Percentiles rank a stretch among this genome's conserved stretches.
Conservation (phyloP, 2,329 filamentous ascomycete genomes). For the Neonectria punicea region DNA sequence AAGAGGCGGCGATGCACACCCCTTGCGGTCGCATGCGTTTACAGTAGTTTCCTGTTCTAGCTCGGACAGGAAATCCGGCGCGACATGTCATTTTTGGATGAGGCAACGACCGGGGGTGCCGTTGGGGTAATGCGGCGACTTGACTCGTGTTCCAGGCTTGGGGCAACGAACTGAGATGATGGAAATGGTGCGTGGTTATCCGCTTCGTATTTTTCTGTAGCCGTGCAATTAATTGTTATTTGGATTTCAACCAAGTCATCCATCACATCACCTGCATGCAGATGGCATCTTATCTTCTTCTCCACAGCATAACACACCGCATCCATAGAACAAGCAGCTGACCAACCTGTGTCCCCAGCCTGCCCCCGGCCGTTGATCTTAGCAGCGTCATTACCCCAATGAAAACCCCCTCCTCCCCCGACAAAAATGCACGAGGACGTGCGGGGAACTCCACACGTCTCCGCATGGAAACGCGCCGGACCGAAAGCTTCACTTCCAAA, state of each 20-base stretch:
- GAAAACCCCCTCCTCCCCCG: neutral
- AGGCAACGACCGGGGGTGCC: neutral
- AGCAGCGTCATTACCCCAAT: constrained; percentile 5
- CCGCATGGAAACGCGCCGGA: constrained; percentile 2
- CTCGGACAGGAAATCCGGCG: constrained; percentile 7
- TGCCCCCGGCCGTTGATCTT: neutral
- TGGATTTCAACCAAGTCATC: neutral
- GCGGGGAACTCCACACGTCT: constrained; percentile 16
- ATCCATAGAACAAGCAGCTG: neutral
- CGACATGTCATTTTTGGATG: constrained; percentile 14
- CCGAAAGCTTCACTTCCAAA: neutral
- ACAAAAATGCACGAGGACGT: neutral
- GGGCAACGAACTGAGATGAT: neutral
- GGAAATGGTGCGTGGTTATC: neutral
- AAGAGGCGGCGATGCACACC: constrained; percentile 1
- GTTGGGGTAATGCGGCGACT: neutral
- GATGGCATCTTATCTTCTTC: no score
- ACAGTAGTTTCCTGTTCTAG: constrained; percentile 1
- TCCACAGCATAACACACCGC: no score
- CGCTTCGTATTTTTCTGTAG: no score
- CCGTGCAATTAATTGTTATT: neutral
- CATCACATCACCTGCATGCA: no score
- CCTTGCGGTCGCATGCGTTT: neutral
- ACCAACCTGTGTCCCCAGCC: neutral
- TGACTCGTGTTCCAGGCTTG: neutral